Evolutionary conservation across 164 flowering plant species (phyloP).

Genomic region (Vitis amurensis): DNA sequence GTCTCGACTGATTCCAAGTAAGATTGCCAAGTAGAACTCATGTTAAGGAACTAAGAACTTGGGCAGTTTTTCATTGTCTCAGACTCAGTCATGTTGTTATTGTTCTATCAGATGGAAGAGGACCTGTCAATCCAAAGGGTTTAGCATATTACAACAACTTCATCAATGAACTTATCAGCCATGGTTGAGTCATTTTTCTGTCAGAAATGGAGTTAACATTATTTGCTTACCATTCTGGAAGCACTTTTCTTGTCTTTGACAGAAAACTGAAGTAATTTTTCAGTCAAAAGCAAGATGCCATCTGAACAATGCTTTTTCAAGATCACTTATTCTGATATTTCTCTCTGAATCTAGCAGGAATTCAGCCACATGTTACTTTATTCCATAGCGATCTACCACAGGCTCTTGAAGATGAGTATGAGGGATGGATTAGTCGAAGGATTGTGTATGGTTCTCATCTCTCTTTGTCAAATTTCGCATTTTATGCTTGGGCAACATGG

Average conservation of each 20-base stretch:
- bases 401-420: slow-evolving; percentile 3
- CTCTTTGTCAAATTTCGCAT: too few relatives aligned
- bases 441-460: too few relatives aligned
- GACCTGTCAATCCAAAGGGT: slow-evolving; percentile 72
- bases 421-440: background rate
- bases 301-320: too few relatives aligned
- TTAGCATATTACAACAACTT: slow-evolving; percentile 66
- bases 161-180: slow-evolving; percentile 51
- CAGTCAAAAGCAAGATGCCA: too few relatives aligned
- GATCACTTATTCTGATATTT: too few relatives aligned
- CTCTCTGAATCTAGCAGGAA: background rate
- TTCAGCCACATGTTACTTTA: slow-evolving; percentile 3
- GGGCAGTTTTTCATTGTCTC: background rate
- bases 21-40: background rate
- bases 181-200: slow-evolving; percentile 29
- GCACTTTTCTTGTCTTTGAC: too few relatives aligned
- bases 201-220: too few relatives aligned
- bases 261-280: too few relatives aligned
- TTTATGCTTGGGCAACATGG: too few relatives aligned
- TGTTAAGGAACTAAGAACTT: too few relatives aligned
- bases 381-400: background rate
- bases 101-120: slow-evolving; percentile 60
- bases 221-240: too few relatives aligned
- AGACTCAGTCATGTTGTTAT: background rate
- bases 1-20: slow-evolving; percentile 65